Evolutionary conservation across 495 filamentous ascomycete genomes (phyloP), one percentile per base, ranked within the genome.

Genomic region (Podospora bellae-mahoneyi): DNA sequence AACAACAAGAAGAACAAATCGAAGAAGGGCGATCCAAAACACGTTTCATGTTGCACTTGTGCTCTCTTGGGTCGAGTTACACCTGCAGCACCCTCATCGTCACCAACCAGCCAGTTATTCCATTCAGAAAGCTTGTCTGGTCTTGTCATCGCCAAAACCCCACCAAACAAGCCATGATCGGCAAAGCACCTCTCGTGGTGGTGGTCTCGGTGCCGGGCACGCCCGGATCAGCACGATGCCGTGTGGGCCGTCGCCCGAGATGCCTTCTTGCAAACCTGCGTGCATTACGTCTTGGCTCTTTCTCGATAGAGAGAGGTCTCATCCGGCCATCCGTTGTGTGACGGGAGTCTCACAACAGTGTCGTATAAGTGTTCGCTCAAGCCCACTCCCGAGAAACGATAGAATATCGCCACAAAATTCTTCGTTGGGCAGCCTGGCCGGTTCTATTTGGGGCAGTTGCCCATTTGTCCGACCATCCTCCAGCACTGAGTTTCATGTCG

Each of bases 401-500:
- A 13, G 15, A 48, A 10, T 3, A 10, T 10, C 2, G 13, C 7
- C 39, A 3, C 39, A 15, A 60, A 10, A 27, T 30, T 26, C 23
- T 16, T 60, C 18, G 60, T 62, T 16, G 10, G 28, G 19, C 60
- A 39, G 39, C 28, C 60, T 62, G 15, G 20, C 60, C 39, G 62
- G 34, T 54, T 30, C 62, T 64, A 64, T 64, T 64, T 64, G 28
- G 28, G 48, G 16, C 3, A 30, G 32, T n/a, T 34, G 26, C 55
- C 55, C n/a, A 19, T 58, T 58, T 13, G 6, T 18, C 6, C 55
- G 55, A 20, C 23, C 55, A 26, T 20, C 13, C 5, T 5, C 4
- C 55, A 15, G 19, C 10, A 20, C 68, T 48, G 10, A 19, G 68
- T 69, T 66, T 66, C 68, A 64, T 55, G 66, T 58, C 55, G 55